Conservation (phyloP, 2,329 filamentous ascomycete species). For the Ilyonectria mors-panacis region DNA sequence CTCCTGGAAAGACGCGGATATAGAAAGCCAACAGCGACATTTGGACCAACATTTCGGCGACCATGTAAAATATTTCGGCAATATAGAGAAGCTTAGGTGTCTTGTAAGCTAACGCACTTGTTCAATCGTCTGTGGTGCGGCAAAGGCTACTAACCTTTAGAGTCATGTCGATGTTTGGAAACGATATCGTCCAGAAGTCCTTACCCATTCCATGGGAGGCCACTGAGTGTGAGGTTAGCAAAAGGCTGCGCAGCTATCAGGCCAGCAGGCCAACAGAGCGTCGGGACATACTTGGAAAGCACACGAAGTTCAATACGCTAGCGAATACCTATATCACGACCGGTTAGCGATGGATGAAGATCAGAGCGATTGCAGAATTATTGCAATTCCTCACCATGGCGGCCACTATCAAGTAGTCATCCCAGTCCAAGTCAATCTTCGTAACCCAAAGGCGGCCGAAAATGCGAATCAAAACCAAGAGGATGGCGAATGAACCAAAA, state of each 20-base stretch:
- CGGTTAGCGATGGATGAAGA: neutral
- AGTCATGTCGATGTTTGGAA: conserved; percentile 21
- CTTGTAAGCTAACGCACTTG: neutral
- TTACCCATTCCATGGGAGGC: conserved; percentile 21
- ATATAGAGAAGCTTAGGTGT: conserved; percentile 20
- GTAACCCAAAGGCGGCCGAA: conserved; percentile 20
- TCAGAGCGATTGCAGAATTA: neutral
- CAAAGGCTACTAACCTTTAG: conserved; percentile 4
- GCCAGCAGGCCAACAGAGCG: neutral
- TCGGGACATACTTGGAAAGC: neutral
- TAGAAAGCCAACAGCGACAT: conserved; percentile 29
- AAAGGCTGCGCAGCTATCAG: neutral
- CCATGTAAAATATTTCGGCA: conserved; percentile 30
- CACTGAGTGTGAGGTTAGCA: conserved; percentile 7
- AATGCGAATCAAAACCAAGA: conserved; percentile 16
- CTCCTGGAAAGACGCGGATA: conserved; percentile 24
- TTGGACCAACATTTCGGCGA: conserved; percentile 28
- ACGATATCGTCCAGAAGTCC: conserved; percentile 26
- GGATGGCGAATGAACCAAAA: neutral
- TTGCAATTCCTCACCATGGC: conserved; percentile 8
- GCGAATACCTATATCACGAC: neutral
- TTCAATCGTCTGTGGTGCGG: neutral
- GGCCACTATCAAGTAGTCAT: conserved; percentile 26
- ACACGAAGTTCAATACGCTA: conserved; percentile 7
- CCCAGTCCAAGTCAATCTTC: conserved; percentile 25